Conservation (phyloP, 345 rosid genomes). For the Eucalyptus dawsonii region DNA sequence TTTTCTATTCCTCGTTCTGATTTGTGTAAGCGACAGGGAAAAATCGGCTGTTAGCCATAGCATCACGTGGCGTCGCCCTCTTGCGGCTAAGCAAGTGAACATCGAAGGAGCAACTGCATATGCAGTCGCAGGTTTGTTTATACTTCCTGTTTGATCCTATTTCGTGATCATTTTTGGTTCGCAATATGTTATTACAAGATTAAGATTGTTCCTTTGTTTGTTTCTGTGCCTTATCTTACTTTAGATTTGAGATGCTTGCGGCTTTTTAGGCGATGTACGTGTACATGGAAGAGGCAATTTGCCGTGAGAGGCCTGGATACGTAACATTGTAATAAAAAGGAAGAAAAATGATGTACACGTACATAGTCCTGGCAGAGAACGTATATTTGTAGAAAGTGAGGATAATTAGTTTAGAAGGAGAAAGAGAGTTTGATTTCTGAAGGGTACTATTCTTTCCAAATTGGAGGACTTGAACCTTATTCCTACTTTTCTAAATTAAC, state of each 20-base stretch:
- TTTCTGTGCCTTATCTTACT: neutral
- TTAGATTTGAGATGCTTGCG: neutral
- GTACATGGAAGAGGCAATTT: neutral
- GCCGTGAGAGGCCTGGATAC: neutral
- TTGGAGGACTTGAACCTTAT: neutral
- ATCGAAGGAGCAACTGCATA: conserved; percentile 68
- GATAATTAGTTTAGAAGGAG: neutral
- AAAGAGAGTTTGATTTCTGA: neutral
- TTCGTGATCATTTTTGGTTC: neutral
- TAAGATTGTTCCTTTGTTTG: neutral
- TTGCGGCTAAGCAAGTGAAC: conserved; percentile 34
- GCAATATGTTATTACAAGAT: neutral
- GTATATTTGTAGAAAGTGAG: neutral
- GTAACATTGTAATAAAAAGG: neutral
- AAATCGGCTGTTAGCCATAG: conserved; percentile 74
- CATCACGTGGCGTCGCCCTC: conserved; percentile 62
- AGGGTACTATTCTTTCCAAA: neutral
- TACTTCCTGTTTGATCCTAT: neutral
- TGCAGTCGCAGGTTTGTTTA: conserved; percentile 53
- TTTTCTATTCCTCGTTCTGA: neutral
- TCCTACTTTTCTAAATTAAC: neutral
- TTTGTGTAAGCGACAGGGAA: conserved; percentile 29
- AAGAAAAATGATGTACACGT: neutral
- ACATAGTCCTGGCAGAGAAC: neutral
- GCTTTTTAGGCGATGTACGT: neutral